Evolutionary conservation across 2,329 filamentous ascomycete genomes (phyloP).

Genomic region (Chrysoporthe austroafricana): DNA sequence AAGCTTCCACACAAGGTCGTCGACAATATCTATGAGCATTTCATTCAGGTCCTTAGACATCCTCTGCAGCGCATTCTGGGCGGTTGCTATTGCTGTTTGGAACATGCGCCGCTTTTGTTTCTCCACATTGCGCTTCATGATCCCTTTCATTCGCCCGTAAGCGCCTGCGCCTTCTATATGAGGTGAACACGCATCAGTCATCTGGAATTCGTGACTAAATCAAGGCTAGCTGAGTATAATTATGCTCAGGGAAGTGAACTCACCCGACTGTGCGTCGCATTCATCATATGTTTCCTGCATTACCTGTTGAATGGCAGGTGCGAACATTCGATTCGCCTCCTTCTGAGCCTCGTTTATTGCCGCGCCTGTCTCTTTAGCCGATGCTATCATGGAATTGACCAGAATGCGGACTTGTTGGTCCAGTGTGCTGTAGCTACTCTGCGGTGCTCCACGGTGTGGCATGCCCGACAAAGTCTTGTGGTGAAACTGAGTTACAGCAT

Average conservation of each 20-base stretch:
- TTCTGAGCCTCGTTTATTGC: conserved; percentile 51
- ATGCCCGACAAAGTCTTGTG: conserved; percentile 14
- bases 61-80: conserved; percentile 43
- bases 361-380: conserved; percentile 38
- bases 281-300: conserved; percentile 52
- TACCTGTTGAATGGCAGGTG: conserved; percentile 47
- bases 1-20: not conserved
- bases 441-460: conserved; percentile 6
- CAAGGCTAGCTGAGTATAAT: not conserved
- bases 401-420: conserved; percentile 30
- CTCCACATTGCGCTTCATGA: conserved; percentile 52
- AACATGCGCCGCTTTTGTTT: conserved; percentile 52
- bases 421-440: conserved; percentile 30
- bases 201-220: conserved; percentile 2
- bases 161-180: conserved; percentile 42
- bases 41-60: conserved; percentile 35
- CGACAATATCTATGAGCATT: not conserved
- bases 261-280: conserved; percentile 50
- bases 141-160: conserved; percentile 55
- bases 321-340: conserved; percentile 58
- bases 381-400: conserved; percentile 43
- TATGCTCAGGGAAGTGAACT: conserved; percentile 4
- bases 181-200: not conserved
- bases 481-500: conserved; percentile 30
- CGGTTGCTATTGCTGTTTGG: conserved; percentile 44